Base-by-base conservation (phyloP, 805 yeast genomes). In the Candida arabinofermentans region DNA sequence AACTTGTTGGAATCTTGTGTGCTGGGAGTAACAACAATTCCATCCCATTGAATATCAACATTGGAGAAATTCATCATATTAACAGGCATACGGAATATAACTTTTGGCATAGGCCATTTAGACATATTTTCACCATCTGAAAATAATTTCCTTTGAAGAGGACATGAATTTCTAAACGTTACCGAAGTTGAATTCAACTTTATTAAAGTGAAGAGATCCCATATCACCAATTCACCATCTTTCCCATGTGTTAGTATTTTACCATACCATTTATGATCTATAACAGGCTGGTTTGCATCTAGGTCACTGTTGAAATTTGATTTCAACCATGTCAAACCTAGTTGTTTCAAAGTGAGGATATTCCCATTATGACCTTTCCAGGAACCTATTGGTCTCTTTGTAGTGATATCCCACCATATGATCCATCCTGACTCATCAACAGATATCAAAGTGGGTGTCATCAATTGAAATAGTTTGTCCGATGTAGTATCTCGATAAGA, bases 11-110 rank as follows among this genome's bases (percentile, higher is more conserved):
- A 79, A 51, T 77, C 76, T 8, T 69, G 59, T 0, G 88, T 77
- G 14, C 82, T 79, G 0, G 95, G 88, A 1, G 86, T 75, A 5
- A 81, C 55, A 21, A 77, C 42, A 10, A 46, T 23, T 4, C 46
- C 48, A 2, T 37, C 34, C 1, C 57, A 55, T 7, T 37, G 41
- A 14, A 72, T 59, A 5, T 71, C 80, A n/a, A 81, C 78, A 41
- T 80, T 78, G 50, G 88, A 75, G 58, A 82, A 87, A 51, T 85
- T 86, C 48, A 87, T 64, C 4, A 86, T 69, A 58, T 87, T 87
- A 33, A 84, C 83, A 5, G 89, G 89, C 49, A 83, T 67, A 14
- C 74, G 70, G 46, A 72, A 69, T 1, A 66, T 58, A 24, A 61
- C 48, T 49, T 61, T 53, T 6, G 52, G 51, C 5, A 14, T 33